Evolutionary conservation across 495 filamentous ascomycete species (phyloP).

Genomic region (Cudoniella acicularis): DNA sequence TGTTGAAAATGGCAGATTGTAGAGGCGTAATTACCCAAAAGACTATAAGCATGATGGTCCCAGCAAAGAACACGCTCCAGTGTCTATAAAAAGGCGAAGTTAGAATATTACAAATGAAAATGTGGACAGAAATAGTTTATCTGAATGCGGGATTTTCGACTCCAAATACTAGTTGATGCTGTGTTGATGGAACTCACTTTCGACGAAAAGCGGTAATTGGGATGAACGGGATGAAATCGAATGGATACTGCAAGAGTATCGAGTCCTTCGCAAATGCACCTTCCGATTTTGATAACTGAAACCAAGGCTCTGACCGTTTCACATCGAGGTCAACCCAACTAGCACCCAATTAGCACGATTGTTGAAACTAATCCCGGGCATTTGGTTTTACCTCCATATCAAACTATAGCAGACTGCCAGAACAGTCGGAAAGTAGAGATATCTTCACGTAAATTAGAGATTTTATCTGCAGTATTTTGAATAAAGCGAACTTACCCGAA

Average conservation of each 20-base stretch:
- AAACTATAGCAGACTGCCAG: conserved; percentile 42
- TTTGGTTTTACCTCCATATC: conserved; percentile 30
- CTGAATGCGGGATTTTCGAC: background rate
- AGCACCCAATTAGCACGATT: background rate
- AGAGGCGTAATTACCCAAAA: conserved; percentile 43
- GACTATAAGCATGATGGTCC: conserved; percentile 35
- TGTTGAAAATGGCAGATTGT: conserved; percentile 37
- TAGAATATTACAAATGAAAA: too few species aligned
- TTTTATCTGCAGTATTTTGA: background rate
- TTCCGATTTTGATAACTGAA: conserved; percentile 37
- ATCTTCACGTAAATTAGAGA: conserved; percentile 8
- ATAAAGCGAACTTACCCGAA: conserved; percentile 4
- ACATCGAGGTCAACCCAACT: conserved; percentile 42
- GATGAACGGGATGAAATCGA: conserved; percentile 43
- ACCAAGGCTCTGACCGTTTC: conserved; percentile 44
- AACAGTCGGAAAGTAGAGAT: conserved; percentile 38
- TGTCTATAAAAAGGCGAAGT: conserved; percentile 29
- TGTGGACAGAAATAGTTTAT: background rate
- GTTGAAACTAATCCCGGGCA: background rate
- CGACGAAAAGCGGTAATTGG: conserved; percentile 36
- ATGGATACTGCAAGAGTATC: conserved; percentile 44
- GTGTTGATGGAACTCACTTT: conserved; percentile 29
- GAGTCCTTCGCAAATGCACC: conserved; percentile 38
- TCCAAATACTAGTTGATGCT: background rate
- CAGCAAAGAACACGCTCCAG: conserved; percentile 38